Evolutionary conservation across 306 rosid species (phyloP).

Genomic region (peach (Prunus persica)): DNA sequence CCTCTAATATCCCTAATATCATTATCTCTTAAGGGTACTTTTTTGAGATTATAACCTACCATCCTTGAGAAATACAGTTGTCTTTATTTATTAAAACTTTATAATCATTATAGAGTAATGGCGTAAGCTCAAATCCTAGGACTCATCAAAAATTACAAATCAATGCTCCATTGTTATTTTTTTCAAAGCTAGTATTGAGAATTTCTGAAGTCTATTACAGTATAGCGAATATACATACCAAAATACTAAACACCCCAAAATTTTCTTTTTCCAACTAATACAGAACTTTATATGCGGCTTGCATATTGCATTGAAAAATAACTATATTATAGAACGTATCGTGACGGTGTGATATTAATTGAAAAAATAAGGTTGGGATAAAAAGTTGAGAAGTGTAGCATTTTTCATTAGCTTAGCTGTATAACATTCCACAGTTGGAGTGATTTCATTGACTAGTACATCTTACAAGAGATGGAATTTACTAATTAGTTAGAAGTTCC

Average conservation of each 20-base stretch:
- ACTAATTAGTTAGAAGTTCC: background rate
- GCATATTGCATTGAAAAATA: no score
- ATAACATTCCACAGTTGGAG: background rate
- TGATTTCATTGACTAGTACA: background rate
- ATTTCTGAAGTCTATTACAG: no score
- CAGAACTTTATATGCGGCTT: no score
- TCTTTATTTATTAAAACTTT: background rate
- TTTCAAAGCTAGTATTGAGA: background rate
- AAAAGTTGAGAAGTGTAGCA: no score
- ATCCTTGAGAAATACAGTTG: constrained; percentile 10
- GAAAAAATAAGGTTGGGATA: no score
- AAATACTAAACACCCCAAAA: no score
- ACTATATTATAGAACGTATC: no score
- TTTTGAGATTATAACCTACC: constrained; percentile 6
- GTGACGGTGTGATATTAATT: no score
- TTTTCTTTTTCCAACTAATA: no score
- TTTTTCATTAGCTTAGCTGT: background rate
- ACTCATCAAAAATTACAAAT: background rate
- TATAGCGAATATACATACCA: no score
- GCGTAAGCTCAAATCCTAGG: constrained; percentile 7
- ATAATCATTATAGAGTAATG: constrained; percentile 4
- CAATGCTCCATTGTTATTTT: background rate
- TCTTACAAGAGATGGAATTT: background rate
- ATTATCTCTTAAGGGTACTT: background rate
- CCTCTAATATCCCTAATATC: no score